phyloP scores from a whole-genome alignment of 2,329 filamentous ascomycete species.

The Monosporascus sp. region DNA sequence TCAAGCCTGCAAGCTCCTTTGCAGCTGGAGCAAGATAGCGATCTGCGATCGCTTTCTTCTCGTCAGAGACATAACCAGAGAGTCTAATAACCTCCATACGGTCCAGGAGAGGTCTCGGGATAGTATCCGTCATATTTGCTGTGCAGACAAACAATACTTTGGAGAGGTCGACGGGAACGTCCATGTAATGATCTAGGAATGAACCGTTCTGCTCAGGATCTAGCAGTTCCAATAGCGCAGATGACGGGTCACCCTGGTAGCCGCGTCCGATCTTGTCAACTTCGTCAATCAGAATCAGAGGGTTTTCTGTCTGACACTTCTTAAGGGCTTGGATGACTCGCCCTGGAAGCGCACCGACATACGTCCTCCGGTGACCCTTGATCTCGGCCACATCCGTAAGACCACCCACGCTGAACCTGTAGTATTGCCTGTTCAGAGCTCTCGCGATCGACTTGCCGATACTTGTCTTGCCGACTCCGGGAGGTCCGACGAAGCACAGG shows the following conservation, averaged over 20 bases:
- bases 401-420: slow-evolving; percentile 95
- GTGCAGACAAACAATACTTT: slow-evolving; percentile 99
- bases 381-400: slow-evolving; percentile 97
- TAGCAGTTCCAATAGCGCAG: slow-evolving; percentile 84
- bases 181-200: slow-evolving; percentile 97
- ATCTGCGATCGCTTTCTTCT: slow-evolving; percentile 98
- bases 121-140: slow-evolving; percentile 97
- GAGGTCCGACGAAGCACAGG: slow-evolving; percentile 92
- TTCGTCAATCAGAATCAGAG: slow-evolving; percentile 92
- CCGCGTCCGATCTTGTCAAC: slow-evolving; percentile 97
- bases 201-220: slow-evolving; percentile 97
- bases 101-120: slow-evolving; percentile 86
- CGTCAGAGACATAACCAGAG: slow-evolving; percentile 93
- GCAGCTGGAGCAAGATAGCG: slow-evolving; percentile 87
- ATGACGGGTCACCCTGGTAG: slow-evolving; percentile 93
- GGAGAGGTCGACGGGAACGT: slow-evolving; percentile 93
- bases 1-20: slow-evolving; percentile 88
- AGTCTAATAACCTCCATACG: slow-evolving; percentile 97
- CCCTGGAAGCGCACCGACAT: slow-evolving; percentile 90
- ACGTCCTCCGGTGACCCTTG: slow-evolving; percentile 94
- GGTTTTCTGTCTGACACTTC: slow-evolving; percentile 98
- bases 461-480: slow-evolving; percentile 96
- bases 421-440: slow-evolving; percentile 92
- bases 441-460: slow-evolving; percentile 97
- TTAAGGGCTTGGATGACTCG: slow-evolving; percentile 97